phyloP scores from a whole-genome alignment of 768 basidiomycete genomes.

The Filobasidium floriforme region DNA sequence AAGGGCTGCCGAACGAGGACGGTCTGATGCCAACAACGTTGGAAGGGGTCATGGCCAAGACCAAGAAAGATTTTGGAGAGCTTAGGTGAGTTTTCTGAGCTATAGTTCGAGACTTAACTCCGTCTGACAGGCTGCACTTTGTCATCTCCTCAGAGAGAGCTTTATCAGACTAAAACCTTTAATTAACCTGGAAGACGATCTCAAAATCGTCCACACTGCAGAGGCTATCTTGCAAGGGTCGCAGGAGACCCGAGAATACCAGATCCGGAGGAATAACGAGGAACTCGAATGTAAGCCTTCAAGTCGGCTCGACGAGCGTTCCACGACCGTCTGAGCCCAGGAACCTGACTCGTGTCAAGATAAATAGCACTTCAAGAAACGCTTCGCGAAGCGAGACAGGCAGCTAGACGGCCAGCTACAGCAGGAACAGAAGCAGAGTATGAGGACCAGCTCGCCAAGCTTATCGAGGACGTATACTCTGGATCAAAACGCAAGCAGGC shows the following conservation, averaged over 20 bases:
- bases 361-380: background rate
- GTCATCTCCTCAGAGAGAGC: background rate
- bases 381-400: background rate
- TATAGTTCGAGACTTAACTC: background rate
- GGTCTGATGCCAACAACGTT: background rate
- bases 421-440: background rate
- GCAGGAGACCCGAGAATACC: background rate
- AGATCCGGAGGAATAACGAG: too few species aligned
- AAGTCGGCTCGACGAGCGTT: too few species aligned
- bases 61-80: constrained; percentile 6
- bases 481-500: background rate
- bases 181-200: background rate
- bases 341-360: background rate
- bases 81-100: background rate
- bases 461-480: background rate
- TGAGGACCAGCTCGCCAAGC: background rate
- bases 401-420: background rate
- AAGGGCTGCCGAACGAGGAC: background rate
- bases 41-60: constrained; percentile 1
- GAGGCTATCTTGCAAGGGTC: background rate
- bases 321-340: too few species aligned
- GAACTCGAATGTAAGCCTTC: background rate
- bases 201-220: background rate
- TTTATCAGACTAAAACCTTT: background rate
- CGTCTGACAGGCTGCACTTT: background rate